Evolutionary conservation across 305 asterid genomes (phyloP), one percentile per base, ranked within the genome.

Genomic region (Solanum aculeatissimum): DNA sequence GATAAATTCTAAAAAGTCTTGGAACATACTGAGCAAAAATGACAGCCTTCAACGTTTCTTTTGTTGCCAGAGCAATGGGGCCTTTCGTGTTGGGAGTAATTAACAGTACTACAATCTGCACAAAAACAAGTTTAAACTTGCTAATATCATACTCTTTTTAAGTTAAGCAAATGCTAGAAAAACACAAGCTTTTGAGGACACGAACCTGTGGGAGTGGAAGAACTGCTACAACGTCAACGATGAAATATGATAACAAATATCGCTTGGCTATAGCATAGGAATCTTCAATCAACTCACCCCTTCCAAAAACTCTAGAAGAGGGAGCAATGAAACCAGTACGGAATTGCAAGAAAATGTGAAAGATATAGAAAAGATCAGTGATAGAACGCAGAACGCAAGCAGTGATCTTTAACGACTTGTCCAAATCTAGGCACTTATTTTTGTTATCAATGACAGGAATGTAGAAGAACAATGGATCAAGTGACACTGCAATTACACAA

Each of bases 171-270:
- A 27, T 16, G 82, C 58, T 6, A 77, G 45, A 40, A 77, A 10
- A 77, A 7, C 21, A 29, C 47, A 66, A 75, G 68, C 23, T 15
- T 53, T 29, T 35, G 21, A 75, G 43, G 18, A 53, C 3, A 53
- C 42, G 16, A 86, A 93, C 95, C 93, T 93, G 97, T 47, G 97
- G 97, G 42, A 92, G 71, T 47, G 98, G 98, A 84, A 94, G 95
- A 77, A 93, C 83, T 14, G 98, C 89, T 74, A 91, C 85, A 35
- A 94, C 9, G 77, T 94, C 97, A 4, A 94, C 25, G 57, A 89
- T 12, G 89, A 94, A 94, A 87, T 92, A 89, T 32, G 93, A 89
- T 2, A 4, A 49, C 62, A 94, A 42, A 86, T 94, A 94, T 25
- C 94, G 87, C 38, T 85, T 88, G 7, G 93, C 92, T 81, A 94